A percentile compares a stretch with the other conserved stretches of the same genome.
phyloP scores from a whole-genome alignment of 2,329 filamentous ascomycete species.

The Aspergillus luchuensis region DNA sequence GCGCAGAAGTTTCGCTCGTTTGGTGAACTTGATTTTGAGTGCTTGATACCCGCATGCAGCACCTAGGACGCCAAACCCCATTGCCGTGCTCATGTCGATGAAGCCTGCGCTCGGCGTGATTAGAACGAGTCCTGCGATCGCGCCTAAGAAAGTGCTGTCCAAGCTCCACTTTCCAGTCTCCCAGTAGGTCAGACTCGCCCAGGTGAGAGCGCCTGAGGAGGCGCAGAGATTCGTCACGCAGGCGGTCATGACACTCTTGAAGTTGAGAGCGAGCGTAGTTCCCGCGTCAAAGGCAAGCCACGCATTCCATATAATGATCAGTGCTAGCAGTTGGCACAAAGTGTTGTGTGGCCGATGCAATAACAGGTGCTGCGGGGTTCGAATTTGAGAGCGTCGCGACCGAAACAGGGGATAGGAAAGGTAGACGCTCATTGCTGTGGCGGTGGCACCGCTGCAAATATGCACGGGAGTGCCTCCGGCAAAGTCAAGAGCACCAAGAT shows the following conservation, averaged over 20 bases:
- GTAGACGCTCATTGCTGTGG: slow-evolving; percentile 48
- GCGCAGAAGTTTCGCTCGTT: slow-evolving; percentile 48
- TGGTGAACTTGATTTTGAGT: slow-evolving; percentile 56
- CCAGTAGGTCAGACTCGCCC: slow-evolving; percentile 49
- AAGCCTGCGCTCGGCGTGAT: slow-evolving; percentile 55
- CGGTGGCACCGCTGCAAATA: slow-evolving; percentile 50
- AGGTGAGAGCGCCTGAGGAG: slow-evolving; percentile 50
- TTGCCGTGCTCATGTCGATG: slow-evolving; percentile 53
- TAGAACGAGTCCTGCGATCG: slow-evolving; percentile 56
- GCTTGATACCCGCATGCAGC: slow-evolving; percentile 55
- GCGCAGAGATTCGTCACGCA: slow-evolving; percentile 55
- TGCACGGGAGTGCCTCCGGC: slow-evolving; percentile 50
- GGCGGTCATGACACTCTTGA: slow-evolving; percentile 54
- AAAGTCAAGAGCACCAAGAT: slow-evolving; percentile 51
- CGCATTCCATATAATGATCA: slow-evolving; percentile 56
- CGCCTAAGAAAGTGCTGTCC: slow-evolving; percentile 56
- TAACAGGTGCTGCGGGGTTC: slow-evolving; percentile 51
- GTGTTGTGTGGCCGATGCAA: slow-evolving; percentile 54
- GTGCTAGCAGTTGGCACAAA: slow-evolving; percentile 50
- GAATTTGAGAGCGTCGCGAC: slow-evolving; percentile 46
- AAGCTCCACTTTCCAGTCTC: slow-evolving; percentile 51
- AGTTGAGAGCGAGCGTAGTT: slow-evolving; percentile 52
- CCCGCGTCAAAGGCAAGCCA: slow-evolving; percentile 57
- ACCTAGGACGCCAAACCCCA: slow-evolving; percentile 52
- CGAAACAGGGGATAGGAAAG: slow-evolving; percentile 54